Evolutionary conservation across 371 early-diverging fungal genomes (phyloP).

Genomic region (Mortierella sp.): DNA sequence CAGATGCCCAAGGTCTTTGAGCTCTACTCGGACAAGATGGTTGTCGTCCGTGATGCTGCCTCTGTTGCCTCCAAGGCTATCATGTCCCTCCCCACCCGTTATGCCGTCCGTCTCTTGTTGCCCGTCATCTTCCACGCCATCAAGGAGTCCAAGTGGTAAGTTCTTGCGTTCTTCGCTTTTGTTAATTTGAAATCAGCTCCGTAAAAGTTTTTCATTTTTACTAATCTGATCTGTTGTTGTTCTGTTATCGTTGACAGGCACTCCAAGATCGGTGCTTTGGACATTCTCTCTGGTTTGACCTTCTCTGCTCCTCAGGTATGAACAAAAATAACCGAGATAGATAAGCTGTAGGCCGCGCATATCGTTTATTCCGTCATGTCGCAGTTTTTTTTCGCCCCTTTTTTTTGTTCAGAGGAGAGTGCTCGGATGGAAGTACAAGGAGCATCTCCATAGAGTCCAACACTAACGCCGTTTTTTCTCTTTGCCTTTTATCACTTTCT

Average conservation of each 20-base stretch:
- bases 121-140: constrained; percentile 69
- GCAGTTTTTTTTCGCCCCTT: not conserved
- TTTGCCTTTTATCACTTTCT: not conserved
- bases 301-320: constrained; percentile 52
- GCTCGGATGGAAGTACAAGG: not conserved
- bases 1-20: constrained; percentile 65
- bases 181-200: not conserved
- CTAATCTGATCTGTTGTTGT: not conserved
- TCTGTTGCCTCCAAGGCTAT: constrained; percentile 62
- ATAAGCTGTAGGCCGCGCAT: not conserved
- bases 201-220: not conserved
- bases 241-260: constrained; percentile 46
- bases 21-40: constrained; percentile 68
- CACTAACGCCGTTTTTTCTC: not conserved
- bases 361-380: not conserved
- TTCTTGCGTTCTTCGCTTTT: not conserved
- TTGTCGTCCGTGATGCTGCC: constrained; percentile 67
- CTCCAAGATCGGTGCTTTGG: constrained; percentile 66
- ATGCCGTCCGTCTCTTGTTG: constrained; percentile 62
- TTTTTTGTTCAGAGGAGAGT: not conserved
- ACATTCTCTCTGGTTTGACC: constrained; percentile 62
- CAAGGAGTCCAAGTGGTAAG: constrained; percentile 71
- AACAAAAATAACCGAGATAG: not conserved
- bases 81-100: constrained; percentile 59
- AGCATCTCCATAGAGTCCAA: not conserved